These are phyloP conservation scores for Allodekkera sacchari DNA, from an alignment of 805 yeast genomes.

Conservation along the genomic window DNA sequence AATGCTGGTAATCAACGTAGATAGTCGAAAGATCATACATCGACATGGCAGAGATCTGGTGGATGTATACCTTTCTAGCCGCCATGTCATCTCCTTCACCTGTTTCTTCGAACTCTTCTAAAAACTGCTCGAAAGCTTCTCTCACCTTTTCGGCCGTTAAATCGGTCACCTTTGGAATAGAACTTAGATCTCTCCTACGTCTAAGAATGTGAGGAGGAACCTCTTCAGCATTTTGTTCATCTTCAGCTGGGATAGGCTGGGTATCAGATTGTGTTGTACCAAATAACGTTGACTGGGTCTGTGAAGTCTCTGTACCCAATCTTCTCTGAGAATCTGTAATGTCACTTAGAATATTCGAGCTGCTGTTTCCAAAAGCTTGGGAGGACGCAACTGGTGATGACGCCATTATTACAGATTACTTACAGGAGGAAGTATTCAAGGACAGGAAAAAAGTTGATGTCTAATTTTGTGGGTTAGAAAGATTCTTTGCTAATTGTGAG, in stretches of 20 bases:
- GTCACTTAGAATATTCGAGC: slow-evolving; percentile 21
- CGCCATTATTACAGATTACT: too few species aligned
- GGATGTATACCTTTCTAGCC: slow-evolving; percentile 54
- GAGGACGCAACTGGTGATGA: slow-evolving; percentile 24
- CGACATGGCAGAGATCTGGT: slow-evolving; percentile 76
- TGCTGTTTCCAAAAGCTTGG: slow-evolving; percentile 16
- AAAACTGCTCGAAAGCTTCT: slow-evolving; percentile 79
- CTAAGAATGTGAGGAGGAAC: slow-evolving; percentile 22
- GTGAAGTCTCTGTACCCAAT: slow-evolving; percentile 4
- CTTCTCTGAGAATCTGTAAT: slow-evolving; percentile 12
- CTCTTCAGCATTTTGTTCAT: slow-evolving; percentile 18
- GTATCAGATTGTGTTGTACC: slow-evolving; percentile 8
- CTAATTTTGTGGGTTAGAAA: too few species aligned
- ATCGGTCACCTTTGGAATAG: slow-evolving; percentile 82
- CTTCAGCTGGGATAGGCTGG: slow-evolving; percentile 6
- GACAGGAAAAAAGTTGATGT: too few species aligned
- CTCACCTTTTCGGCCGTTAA: slow-evolving; percentile 90
- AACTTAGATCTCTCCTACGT: slow-evolving; percentile 51
- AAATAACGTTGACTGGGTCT: slow-evolving; percentile 7
- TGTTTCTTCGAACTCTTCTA: slow-evolving; percentile 53
- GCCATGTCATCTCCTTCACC: slow-evolving; percentile 24
- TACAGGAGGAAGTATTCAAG: too few species aligned
- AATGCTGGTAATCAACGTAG: slow-evolving; percentile 78
- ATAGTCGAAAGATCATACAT: slow-evolving; percentile 67
- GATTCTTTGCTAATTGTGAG: too few species aligned